Conservation (phyloP, 2,329 filamentous ascomycete species). For the Cladosporium velox region DNA sequence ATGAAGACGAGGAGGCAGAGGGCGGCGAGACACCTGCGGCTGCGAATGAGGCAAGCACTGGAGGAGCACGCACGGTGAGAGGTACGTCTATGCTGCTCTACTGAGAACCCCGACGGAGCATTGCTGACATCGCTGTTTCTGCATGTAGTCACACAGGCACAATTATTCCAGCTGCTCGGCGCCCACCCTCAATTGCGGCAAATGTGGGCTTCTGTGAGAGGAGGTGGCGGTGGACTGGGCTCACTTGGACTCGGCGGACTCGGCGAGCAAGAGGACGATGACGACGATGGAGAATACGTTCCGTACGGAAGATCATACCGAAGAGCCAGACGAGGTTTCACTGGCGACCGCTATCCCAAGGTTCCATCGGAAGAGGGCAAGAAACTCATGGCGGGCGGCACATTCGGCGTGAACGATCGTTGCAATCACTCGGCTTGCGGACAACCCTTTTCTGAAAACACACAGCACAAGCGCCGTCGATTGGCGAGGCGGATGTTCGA, state of each 20-base stretch:
- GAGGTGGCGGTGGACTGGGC: conserved; percentile 28
- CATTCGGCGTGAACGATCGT: conserved; percentile 70
- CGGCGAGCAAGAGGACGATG: conserved; percentile 45
- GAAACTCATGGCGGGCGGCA: conserved; percentile 78
- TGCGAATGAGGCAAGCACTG: background rate
- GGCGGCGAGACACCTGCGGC: background rate
- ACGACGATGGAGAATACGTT: conserved; percentile 33
- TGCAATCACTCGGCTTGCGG: conserved; percentile 52
- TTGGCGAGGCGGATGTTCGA: conserved; percentile 73
- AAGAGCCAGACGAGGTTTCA: conserved; percentile 48
- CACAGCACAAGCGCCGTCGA: conserved; percentile 58
- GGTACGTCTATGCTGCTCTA: background rate
- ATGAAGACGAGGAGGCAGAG: conserved; percentile 33
- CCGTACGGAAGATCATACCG: conserved; percentile 30
- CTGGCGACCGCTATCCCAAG: conserved; percentile 67
- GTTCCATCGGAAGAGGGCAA: conserved; percentile 77
- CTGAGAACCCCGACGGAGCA: background rate
- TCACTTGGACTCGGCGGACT: conserved; percentile 32
- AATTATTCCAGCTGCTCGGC: conserved; percentile 55
- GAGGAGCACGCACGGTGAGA: conserved; percentile 1
- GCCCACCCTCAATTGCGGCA: background rate
- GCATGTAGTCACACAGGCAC: conserved; percentile 48
- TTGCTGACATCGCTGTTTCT: background rate
- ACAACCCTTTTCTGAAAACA: conserved; percentile 30
- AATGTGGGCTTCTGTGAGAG: conserved; percentile 19